Percentiles rank a stretch among this genome's conserved stretches.
These are phyloP conservation scores for Teratosphaeriaceae sp. DNA, from an alignment of 2,329 filamentous ascomycete species.

Conservation along the genomic window DNA sequence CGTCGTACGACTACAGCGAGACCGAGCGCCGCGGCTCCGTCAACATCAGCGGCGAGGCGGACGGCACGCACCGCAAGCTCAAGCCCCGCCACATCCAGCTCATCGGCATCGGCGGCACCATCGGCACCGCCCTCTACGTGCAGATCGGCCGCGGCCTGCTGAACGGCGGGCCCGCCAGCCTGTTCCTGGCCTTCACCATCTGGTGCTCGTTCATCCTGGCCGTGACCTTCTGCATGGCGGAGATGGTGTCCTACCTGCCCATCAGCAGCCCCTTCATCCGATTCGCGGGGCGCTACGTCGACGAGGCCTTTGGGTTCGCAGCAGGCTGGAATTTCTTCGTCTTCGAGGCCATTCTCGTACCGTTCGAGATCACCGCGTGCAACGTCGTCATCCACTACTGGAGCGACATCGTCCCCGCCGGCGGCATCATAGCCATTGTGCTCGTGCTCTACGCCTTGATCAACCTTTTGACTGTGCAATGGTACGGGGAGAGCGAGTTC, in stretches of 20 bases:
- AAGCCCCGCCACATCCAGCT: constrained; percentile 30
- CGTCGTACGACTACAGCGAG: neutral
- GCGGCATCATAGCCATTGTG: constrained; percentile 34
- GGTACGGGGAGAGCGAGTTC: constrained; percentile 38
- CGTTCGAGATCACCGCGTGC: constrained; percentile 46
- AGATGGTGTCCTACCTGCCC: constrained; percentile 58
- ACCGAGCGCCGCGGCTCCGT: constrained; percentile 5
- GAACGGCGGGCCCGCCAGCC: constrained; percentile 44
- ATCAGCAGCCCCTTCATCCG: constrained; percentile 55
- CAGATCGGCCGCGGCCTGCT: constrained; percentile 51
- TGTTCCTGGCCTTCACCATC: constrained; percentile 54
- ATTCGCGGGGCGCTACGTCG: constrained; percentile 57
- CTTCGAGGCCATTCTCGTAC: constrained; percentile 28
- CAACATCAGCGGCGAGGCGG: neutral
- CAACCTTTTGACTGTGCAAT: constrained; percentile 41
- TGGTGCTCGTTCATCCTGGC: constrained; percentile 51
- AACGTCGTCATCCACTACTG: constrained; percentile 33
- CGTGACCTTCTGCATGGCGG: constrained; percentile 58
- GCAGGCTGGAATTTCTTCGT: constrained; percentile 46
- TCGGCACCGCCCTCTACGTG: constrained; percentile 29
- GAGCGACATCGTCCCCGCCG: constrained; percentile 36
- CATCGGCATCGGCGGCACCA: constrained; percentile 31
- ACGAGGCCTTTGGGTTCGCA: constrained; percentile 55
- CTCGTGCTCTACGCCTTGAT: constrained; percentile 38
- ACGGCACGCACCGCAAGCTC: constrained; percentile 24